Percentiles rank a stretch among this genome's conserved stretches.
phyloP scores from a whole-genome alignment of 2,329 filamentous ascomycete genomes.

The Beauveria asiatica region DNA sequence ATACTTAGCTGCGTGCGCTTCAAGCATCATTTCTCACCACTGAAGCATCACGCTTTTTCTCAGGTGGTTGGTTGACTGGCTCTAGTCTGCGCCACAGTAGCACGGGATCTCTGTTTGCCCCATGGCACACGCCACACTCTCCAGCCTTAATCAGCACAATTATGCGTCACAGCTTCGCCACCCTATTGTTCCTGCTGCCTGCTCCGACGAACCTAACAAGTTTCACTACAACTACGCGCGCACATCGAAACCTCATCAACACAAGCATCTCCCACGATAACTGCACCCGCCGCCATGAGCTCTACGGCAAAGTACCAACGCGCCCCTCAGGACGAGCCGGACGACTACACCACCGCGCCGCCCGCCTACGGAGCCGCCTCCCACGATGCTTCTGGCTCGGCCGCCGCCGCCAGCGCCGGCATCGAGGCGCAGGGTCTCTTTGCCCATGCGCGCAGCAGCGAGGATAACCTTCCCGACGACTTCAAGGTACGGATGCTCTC shows the following conservation, averaged over 20 bases:
- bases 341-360: constrained; percentile 71
- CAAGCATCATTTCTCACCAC: no score
- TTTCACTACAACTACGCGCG: no score
- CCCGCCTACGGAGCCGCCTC: constrained; percentile 66
- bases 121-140: not conserved
- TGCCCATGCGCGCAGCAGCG: constrained; percentile 62
- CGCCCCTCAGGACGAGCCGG: constrained; percentile 79
- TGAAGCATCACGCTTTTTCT: no score
- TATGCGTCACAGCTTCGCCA: constrained; percentile 5
- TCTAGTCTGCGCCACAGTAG: constrained; percentile 11
- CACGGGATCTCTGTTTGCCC: constrained; percentile 6
- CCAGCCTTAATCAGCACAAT: constrained; percentile 4
- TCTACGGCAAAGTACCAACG: constrained; percentile 73
- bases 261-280: not conserved
- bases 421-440: constrained; percentile 50
- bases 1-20: no score
- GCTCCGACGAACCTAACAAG: no score
- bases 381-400: constrained; percentile 15
- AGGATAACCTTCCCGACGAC: constrained; percentile 91
- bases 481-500: constrained; percentile 60
- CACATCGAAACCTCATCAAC: no score
- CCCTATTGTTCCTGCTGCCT: not conserved
- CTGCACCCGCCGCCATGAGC: constrained; percentile 44
- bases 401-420: constrained; percentile 36
- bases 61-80: not conserved